A percentile compares a stretch with the other conserved stretches of the same genome.
phyloP scores from a whole-genome alignment of 2,329 filamentous ascomycete genomes.

The Cladosporium sp. region DNA sequence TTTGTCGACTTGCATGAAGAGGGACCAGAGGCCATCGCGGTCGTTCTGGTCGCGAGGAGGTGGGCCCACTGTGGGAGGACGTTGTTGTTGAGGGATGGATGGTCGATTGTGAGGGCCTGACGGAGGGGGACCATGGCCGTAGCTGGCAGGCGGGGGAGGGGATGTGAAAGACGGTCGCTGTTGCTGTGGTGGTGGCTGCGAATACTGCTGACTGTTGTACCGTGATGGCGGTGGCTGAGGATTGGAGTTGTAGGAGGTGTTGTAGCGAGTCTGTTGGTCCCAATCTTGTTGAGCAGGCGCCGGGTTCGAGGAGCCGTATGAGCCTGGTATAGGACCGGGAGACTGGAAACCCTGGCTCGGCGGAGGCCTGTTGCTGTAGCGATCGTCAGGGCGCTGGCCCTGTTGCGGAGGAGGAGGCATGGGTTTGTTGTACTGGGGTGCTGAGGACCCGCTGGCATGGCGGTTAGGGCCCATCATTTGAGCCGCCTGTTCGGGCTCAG shows the following conservation, averaged over 20 bases:
- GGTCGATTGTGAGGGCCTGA: conserved; percentile 59
- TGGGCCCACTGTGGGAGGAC: conserved; percentile 43
- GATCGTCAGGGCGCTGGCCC: conserved; percentile 32
- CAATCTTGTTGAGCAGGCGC: conserved; percentile 19
- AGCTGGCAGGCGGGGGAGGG: conserved; percentile 45
- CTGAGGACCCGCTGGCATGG: conserved; percentile 22
- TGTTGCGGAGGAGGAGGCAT: conserved; percentile 31
- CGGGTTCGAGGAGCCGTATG: conserved; percentile 31
- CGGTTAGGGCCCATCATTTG: conserved; percentile 31
- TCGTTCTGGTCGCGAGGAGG: conserved; percentile 55
- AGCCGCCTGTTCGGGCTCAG: conserved; percentile 60
- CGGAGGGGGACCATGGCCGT: conserved; percentile 46
- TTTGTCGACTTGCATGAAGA: conserved; percentile 90
- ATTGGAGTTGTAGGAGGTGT: conserved; percentile 27
- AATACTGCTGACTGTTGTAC: conserved; percentile 36
- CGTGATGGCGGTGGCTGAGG: conserved; percentile 24
- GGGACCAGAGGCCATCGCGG: conserved; percentile 65
- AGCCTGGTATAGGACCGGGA: conserved; percentile 31
- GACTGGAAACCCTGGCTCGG: conserved; percentile 24
- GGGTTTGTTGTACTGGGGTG: conserved; percentile 37
- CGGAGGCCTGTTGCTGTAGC: conserved; percentile 23
- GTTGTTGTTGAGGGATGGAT: conserved; percentile 42
- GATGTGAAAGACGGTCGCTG: conserved; percentile 31
- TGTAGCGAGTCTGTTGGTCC: conserved; percentile 11
- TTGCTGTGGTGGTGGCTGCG: conserved; percentile 18